Percentiles rank a stretch among this genome's conserved stretches.
Conservation (phyloP, 1,284 basidiomycete species). For the Pseudozyma sp. region DNA sequence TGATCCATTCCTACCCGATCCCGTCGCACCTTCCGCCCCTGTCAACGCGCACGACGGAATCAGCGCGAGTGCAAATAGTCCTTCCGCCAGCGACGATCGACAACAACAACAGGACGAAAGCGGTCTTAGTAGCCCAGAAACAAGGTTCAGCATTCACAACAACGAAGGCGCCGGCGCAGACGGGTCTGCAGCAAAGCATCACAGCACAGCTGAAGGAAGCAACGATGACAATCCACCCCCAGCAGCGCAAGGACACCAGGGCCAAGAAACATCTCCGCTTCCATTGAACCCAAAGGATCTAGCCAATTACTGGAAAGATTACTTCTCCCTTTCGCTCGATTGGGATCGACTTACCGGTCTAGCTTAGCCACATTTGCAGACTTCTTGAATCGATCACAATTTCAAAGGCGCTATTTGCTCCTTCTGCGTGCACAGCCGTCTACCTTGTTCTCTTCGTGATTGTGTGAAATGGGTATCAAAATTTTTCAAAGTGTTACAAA, state of each 20-base stretch:
- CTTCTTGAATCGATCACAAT: not conserved
- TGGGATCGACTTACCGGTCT: conserved; percentile 44
- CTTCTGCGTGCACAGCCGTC: not conserved
- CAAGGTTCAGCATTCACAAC: not conserved
- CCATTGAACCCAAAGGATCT: conserved; percentile 42
- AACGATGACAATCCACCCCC: not conserved
- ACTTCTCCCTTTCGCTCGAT: conserved; percentile 43
- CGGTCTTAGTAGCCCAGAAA: not conserved
- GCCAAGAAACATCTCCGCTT: not conserved
- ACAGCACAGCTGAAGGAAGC: not conserved
- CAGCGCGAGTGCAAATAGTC: not conserved
- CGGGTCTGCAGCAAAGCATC: too few relatives aligned
- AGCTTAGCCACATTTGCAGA: conserved; percentile 1
- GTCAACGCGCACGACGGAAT: not conserved
- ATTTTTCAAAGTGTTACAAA: too few relatives aligned
- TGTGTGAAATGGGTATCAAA: not conserved
- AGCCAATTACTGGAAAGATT: conserved; percentile 47
- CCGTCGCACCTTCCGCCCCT: not conserved
- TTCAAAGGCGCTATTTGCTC: not conserved
- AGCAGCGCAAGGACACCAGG: conserved; percentile 1
- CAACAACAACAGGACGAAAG: not conserved
- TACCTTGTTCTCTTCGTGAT: not conserved
- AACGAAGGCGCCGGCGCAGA: too few relatives aligned
- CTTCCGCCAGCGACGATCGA: too few relatives aligned
- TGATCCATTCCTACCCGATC: conserved; percentile 41